These are phyloP conservation scores for Anacardium occidentale DNA, from an alignment of 345 rosid genomes.

Conservation along the genomic window DNA sequence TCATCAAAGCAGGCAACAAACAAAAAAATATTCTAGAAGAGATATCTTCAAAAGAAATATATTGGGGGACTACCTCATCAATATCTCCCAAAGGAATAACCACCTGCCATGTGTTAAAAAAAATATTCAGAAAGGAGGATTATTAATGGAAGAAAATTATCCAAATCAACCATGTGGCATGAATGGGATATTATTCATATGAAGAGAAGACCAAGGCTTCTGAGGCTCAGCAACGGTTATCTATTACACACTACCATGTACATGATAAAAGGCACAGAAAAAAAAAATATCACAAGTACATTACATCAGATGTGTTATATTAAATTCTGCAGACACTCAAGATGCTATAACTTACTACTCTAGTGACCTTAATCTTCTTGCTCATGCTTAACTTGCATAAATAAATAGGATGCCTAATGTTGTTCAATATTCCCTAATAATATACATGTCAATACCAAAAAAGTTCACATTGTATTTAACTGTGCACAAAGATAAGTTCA, in stretches of 20 bases:
- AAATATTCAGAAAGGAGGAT: background rate
- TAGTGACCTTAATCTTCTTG: background rate
- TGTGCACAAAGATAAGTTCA: background rate
- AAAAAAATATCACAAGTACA: background rate
- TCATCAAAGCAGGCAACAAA: conserved; percentile 9
- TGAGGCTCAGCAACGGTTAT: background rate
- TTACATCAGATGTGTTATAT: background rate
- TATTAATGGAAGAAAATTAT: background rate
- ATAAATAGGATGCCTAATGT: background rate
- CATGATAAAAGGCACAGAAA: background rate
- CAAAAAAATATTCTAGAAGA: conserved; percentile 12
- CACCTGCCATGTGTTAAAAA: conserved; percentile 48
- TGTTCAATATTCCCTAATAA: background rate
- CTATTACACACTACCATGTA: background rate
- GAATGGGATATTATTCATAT: background rate
- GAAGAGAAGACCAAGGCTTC: background rate
- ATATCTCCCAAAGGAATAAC: conserved; percentile 90
- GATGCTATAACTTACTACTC: background rate
- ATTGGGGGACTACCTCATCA: conserved; percentile 62
- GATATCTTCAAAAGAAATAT: conserved; percentile 9
- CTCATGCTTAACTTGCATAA: background rate
- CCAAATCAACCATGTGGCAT: background rate
- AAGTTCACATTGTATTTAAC: background rate
- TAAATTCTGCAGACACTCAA: too few species aligned
- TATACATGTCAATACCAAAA: background rate